Evolutionary conservation across 2,329 filamentous ascomycete genomes (phyloP).

Genomic region (Diaporthe vaccinii): DNA sequence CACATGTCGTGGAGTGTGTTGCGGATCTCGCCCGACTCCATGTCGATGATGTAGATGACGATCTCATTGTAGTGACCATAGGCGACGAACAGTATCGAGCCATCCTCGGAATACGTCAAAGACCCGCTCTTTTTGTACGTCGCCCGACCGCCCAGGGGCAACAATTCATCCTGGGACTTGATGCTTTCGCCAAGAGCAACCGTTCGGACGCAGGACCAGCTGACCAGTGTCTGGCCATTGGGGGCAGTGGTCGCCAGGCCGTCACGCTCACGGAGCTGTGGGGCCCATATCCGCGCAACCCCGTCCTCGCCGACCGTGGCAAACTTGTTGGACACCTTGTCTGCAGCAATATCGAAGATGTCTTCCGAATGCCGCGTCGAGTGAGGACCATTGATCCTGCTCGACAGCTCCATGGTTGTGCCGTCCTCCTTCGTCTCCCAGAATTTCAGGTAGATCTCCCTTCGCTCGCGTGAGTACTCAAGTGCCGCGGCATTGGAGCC

Average conservation of each 20-base stretch:
- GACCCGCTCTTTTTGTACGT: conserved; percentile 67
- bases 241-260: conserved; percentile 74
- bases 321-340: conserved; percentile 79
- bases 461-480: conserved; percentile 64
- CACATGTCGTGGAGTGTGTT: conserved; percentile 78
- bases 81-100: conserved; percentile 82
- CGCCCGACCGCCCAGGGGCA: conserved; percentile 48
- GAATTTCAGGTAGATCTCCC: conserved; percentile 90
- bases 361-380: conserved; percentile 66
- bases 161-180: conserved; percentile 51
- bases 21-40: conserved; percentile 75
- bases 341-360: conserved; percentile 80
- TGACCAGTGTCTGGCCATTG: conserved; percentile 71
- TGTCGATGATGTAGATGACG: conserved; percentile 82
- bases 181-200: conserved; percentile 63
- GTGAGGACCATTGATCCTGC: conserved; percentile 88
- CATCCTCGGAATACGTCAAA: conserved; percentile 85
- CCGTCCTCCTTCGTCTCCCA: conserved; percentile 77
- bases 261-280: conserved; percentile 76
- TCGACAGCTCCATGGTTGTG: conserved; percentile 79
- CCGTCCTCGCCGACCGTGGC: conserved; percentile 89
- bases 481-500: conserved; percentile 53
- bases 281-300: conserved; percentile 84
- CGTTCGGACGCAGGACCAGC: conserved; percentile 79
- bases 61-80: conserved; percentile 68